Percentiles rank a stretch among this genome's conserved stretches.
These are phyloP conservation scores for Chytriomyces confervae DNA, from an alignment of 192 early-diverging fungal species.

Conservation along the genomic window DNA sequence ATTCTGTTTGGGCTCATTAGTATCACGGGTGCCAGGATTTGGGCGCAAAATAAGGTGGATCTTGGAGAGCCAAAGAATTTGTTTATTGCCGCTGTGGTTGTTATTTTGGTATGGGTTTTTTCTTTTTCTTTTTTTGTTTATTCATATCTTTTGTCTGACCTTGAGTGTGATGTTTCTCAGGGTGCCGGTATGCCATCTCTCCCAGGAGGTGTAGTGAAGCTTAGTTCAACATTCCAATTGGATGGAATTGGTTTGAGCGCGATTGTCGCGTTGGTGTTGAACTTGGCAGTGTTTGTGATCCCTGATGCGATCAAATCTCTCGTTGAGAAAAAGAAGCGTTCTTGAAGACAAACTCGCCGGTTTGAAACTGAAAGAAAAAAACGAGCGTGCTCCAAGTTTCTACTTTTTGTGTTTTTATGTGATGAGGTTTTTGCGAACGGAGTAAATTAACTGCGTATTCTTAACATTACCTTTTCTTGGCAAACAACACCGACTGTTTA, in stretches of 20 bases:
- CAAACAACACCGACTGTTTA: too few relatives aligned
- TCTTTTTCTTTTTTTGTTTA: background rate
- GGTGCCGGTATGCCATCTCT: constrained; percentile 54
- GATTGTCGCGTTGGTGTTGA: constrained; percentile 44
- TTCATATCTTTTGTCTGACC: too few relatives aligned
- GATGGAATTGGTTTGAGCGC: constrained; percentile 59
- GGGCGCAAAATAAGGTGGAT: constrained; percentile 61
- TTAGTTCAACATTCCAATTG: constrained; percentile 51
- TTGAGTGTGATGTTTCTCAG: too few relatives aligned
- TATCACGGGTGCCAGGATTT: constrained; percentile 62
- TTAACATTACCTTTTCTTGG: too few relatives aligned
- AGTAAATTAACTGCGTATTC: too few relatives aligned
- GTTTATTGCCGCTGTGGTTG: constrained; percentile 57
- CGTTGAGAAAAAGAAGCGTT: background rate
- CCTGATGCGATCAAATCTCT: background rate
- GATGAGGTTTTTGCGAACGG: too few relatives aligned
- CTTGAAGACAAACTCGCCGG: too few relatives aligned
- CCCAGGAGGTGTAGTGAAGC: constrained; percentile 16
- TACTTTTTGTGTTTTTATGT: too few relatives aligned
- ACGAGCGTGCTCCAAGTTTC: too few relatives aligned
- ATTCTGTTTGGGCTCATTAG: constrained; percentile 62
- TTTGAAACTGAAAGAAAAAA: too few relatives aligned
- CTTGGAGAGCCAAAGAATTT: constrained; percentile 58
- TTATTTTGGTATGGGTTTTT: constrained; percentile 38
- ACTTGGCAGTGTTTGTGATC: background rate